These are phyloP conservation scores for Parasitella parasitica DNA, from an alignment of 371 early-diverging fungal species.

Conservation along the genomic window DNA sequence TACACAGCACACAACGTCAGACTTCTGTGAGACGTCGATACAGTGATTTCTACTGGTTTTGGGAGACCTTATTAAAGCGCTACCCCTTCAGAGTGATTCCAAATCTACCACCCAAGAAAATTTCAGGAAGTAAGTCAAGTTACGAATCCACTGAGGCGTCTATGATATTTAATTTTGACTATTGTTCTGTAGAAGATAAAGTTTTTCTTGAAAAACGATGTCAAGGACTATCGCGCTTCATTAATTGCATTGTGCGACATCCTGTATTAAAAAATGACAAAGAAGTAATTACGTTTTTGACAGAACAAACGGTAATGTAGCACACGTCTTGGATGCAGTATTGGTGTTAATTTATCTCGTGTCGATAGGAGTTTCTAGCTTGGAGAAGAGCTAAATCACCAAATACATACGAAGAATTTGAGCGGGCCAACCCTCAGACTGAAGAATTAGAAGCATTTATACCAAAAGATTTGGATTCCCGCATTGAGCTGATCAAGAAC, in stretches of 20 bases:
- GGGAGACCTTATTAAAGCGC: slow-evolving; percentile 36
- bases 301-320: slow-evolving; percentile 59
- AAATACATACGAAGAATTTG: slow-evolving; percentile 43
- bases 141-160: neutral
- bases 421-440: slow-evolving; percentile 26
- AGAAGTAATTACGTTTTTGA: slow-evolving; percentile 61
- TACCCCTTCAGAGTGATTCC: slow-evolving; percentile 48
- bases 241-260: slow-evolving; percentile 72
- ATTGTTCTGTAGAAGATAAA: slow-evolving; percentile 49
- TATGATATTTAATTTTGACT: too few relatives aligned
- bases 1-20: slow-evolving; percentile 39
- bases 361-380: slow-evolving; percentile 26
- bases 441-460: slow-evolving; percentile 20
- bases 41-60: slow-evolving; percentile 52
- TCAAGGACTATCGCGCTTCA: slow-evolving; percentile 68
- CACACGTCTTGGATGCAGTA: neutral
- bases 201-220: slow-evolving; percentile 70
- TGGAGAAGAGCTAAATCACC: slow-evolving; percentile 47
- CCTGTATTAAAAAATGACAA: slow-evolving; percentile 69
- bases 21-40: slow-evolving; percentile 44
- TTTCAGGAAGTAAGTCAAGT: slow-evolving; percentile 38
- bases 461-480: slow-evolving; percentile 46
- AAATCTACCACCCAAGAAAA: slow-evolving; percentile 46
- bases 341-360: neutral
- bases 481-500: slow-evolving; percentile 25